Base-by-base conservation (phyloP, 2,329 filamentous ascomycete genomes). In the Penicillium aurantiogriseum region DNA sequence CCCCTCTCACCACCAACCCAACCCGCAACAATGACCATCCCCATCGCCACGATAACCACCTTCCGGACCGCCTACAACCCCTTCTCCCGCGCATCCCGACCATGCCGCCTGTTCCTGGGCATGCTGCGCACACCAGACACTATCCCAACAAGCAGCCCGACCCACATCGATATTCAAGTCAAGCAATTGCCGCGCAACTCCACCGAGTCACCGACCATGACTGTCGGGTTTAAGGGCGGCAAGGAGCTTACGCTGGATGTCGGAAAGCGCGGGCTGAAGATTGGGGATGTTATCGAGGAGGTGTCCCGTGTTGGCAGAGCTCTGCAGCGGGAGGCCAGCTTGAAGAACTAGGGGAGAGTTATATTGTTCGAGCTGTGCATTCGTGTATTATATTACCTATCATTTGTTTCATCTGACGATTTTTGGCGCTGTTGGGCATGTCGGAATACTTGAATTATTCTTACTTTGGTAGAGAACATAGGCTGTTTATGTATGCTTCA, bases 151-250 rank as follows among this genome's bases (percentile, higher is more conserved):
- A 86, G 88, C 69, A 92, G 92, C 59, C 86, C 92, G 54, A 78
- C 81, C 55, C 83, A 80, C 63, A 91, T 96, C 81, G 85, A 87
- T 69, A 89, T 97, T 70, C 86, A 86, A 67, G 88, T 91, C 13
- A 88, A 85, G 59, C 80, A 96, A 63, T 80, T 97, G 51, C 86
- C 91, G 52, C 84, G 88, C 63, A 73, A 80, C 51, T 90, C 89
- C 54, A 84, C 83, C 52, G 86, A 90, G 68, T 81, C 86, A 31
- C 89, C 88, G 56, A 82, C 83, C 45, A 77, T 99, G 55, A 81
- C 80, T 40, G 78, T 99, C 66, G 95, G 92, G 69, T 97, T 97
- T 77, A 97, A 96, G 82, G 94, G 97, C 71, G 94, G 94, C 67
- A 96, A 93, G 79, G 88, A 95, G 69, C 85, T 97, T 79, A 85